Base-by-base conservation (phyloP, 2,329 filamentous ascomycete genomes). In the Aspergillus piperis region DNA sequence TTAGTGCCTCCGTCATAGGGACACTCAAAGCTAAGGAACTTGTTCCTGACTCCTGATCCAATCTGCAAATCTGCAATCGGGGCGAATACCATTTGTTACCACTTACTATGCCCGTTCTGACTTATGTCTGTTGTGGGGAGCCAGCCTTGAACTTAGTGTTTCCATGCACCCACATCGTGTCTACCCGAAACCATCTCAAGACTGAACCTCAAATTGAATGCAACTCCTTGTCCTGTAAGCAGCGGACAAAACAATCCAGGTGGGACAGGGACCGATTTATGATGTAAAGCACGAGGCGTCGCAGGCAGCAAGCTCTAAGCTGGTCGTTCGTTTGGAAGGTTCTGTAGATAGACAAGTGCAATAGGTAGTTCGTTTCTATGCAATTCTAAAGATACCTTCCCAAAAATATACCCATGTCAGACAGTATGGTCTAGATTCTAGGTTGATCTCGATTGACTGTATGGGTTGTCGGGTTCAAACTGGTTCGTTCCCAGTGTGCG, bases 131-230 rank as follows among this genome's bases (percentile, higher is more conserved):
- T 62, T 61, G 57, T 54, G 58, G 39, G 54, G 32, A 36, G 32
- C 11, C 50, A 50, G 54, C 57, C 52, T 56, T 58, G 52, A 62
- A 54, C 48, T 86, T 63, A 57, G 61, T 58, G 49, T 59, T 52
- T 11, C 57, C 48, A 48, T 59, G 48, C 60, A 41, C 57, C 62
- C 60, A 61, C 60, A 60, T 66, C 58, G 63, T 64, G 60, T 65
- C 58, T 61, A 65, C 64, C 63, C 66, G 63, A 68, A 62, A 66
- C 61, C 42, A 44, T 62, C 58, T 48, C 44, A 41, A 15, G 44
- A 52, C 55, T 41, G 55, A 39, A 51, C 47, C 21, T 41, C 48
- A 50, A 41, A 8, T n/a, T 23, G 25, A 32, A 36, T 19, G 39
- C 25, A 39, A 19, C 25, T 54, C 13, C 39, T 42, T 42, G 36